Evolutionary conservation across 148 eudicot genomes (phyloP).

Genomic region (Rhododendron henanense): DNA sequence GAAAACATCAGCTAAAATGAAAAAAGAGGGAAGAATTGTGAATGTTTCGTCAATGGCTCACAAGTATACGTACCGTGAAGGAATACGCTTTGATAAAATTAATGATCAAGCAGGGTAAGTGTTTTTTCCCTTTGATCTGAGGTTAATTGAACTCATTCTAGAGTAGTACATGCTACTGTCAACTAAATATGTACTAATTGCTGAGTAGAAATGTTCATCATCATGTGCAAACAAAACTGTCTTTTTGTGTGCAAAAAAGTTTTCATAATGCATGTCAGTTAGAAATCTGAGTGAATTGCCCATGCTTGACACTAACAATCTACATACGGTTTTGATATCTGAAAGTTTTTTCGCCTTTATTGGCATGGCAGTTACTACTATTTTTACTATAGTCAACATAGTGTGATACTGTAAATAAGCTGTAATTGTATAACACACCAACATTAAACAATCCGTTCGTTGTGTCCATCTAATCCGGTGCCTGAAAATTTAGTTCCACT

Average conservation of each 20-base stretch:
- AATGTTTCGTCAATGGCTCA: constrained; percentile 58
- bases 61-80: constrained; percentile 53
- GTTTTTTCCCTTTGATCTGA: not conserved
- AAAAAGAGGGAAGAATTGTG: constrained; percentile 64
- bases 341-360: not conserved
- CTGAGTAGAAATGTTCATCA: not conserved
- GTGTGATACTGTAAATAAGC: not conserved
- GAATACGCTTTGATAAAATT: constrained; percentile 59
- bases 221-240: no score
- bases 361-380: not conserved
- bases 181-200: not conserved
- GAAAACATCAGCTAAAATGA: constrained; percentile 38
- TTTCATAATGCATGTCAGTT: not conserved
- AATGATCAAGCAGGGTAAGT: constrained; percentile 55
- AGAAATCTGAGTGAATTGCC: not conserved
- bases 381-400: not conserved
- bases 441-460: not conserved
- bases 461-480: not conserved
- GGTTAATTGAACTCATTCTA: not conserved
- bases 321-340: not conserved
- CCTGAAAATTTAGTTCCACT: not conserved
- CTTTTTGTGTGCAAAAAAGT: not conserved
- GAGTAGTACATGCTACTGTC: not conserved
- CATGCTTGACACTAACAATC: not conserved
- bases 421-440: not conserved